Conservation (phyloP, 169 alveolate genomes). For the Eimeria acervulina region DNA sequence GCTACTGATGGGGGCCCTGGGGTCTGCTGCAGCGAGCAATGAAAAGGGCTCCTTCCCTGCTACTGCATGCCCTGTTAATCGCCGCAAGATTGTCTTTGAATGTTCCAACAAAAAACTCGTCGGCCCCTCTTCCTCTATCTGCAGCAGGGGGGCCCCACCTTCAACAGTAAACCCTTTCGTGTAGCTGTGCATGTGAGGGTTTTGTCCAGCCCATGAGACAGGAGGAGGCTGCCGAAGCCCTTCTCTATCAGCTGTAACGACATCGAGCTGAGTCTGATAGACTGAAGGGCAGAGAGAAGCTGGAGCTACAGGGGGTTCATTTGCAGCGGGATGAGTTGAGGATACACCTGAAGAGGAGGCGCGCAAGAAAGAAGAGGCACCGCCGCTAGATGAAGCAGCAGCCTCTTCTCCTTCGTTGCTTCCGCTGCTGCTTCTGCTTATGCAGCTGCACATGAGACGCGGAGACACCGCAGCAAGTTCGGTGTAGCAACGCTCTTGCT, state of each 20-base stretch:
- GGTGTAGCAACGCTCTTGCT: background rate
- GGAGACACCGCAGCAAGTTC: slow-evolving; percentile 20
- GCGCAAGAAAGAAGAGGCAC: too few relatives aligned
- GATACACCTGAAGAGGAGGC: background rate
- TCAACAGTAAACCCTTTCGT: background rate
- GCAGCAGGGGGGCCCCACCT: slow-evolving; percentile 60
- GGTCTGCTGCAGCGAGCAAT: background rate
- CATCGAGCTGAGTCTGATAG: background rate
- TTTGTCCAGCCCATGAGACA: background rate
- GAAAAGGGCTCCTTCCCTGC: slow-evolving; percentile 22
- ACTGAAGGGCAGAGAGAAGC: background rate
- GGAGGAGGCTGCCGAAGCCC: background rate
- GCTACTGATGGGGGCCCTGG: background rate
- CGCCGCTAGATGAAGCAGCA: too few relatives aligned
- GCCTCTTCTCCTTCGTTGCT: background rate
- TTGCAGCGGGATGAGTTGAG: background rate
- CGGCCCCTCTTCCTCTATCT: slow-evolving; percentile 52
- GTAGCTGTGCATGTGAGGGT: background rate
- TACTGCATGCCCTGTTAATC: slow-evolving; percentile 2
- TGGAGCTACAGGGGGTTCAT: background rate
- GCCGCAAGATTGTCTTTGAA: background rate
- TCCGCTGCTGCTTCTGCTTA: slow-evolving; percentile 39
- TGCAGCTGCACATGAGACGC: slow-evolving; percentile 34
- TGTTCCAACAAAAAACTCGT: background rate
- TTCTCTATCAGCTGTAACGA: background rate